Base-by-base conservation (phyloP, 2,329 filamentous ascomycete species). In the Colletotrichum cereale region DNA sequence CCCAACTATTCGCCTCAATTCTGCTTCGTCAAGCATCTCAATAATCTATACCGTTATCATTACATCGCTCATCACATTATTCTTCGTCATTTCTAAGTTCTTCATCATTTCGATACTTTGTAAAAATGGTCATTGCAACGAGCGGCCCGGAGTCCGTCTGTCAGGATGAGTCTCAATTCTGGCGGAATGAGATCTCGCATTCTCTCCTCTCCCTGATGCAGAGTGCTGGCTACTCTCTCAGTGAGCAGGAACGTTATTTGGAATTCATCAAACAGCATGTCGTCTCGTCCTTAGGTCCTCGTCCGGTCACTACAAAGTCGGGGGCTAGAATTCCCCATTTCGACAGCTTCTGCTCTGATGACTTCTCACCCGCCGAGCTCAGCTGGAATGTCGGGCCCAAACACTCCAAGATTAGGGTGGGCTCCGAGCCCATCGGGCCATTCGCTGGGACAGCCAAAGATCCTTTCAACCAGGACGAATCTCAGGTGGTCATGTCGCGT, bases 301-400 rank as follows among this genome's bases (percentile, higher is more conserved):
- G 48, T 57, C 67, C 63, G 29, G 31, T 42, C 18, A 52, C 16
- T 26, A 67, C 63, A 40, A 71, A 71, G 44, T 42, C 52, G 0
- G 67, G 67, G 26, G 36, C 18, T 21, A 57, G 67, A 11, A 48
- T 67, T 34, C 67, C 63, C 44, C 67, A 58, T 44, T 71, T 71
- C 50, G 67, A 71, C 52, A 71, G 67, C 64, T 67, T 71, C 50
- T 71, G 67, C 31, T 67, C 67, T 16, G 82, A 84, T 58, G 78
- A 83, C 61, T 71, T 78, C 55, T 79, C 75, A 2, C 82, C 81
- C 0, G 74, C 82, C 8, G 81, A 83, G 72, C 67, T 82, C 2
- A 83, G 81, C 72, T 83, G 81, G 81, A 78, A 78, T 21, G 82
- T 78, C 1, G 73, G 74, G 0, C 38, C n/a, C 2, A 57, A 66